These are phyloP conservation scores for Amanita inopinata DNA, from an alignment of 768 basidiomycete genomes.

Conservation along the genomic window DNA sequence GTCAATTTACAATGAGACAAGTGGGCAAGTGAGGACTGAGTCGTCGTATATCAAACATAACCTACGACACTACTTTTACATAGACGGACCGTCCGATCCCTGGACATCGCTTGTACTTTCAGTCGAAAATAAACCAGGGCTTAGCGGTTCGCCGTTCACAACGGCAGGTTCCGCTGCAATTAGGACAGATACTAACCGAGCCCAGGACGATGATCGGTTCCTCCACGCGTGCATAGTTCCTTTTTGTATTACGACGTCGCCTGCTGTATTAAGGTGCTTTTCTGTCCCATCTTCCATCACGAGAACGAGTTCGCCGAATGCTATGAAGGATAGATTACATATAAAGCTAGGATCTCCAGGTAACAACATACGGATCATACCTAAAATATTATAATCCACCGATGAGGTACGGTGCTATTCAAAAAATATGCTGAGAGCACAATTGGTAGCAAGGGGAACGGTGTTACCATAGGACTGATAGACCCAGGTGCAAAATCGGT, in stretches of 20 bases:
- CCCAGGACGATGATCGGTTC: conserved; percentile 42
- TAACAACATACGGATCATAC: conserved; percentile 22
- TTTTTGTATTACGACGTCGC: conserved; percentile 46
- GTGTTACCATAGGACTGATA: conserved; percentile 35
- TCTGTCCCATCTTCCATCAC: conserved; percentile 48
- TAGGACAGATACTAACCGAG: conserved; percentile 42
- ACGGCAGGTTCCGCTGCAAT: conserved; percentile 46
- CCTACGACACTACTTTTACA: background rate
- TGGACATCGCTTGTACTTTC: conserved; percentile 1
- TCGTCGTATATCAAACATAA: too few species aligned
- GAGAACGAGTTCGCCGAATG: conserved; percentile 45
- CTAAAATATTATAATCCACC: conserved; percentile 51
- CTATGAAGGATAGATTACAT: conserved; percentile 22
- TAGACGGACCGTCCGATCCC: background rate
- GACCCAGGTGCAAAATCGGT: conserved; percentile 49
- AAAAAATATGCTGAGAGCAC: background rate
- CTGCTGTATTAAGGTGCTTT: conserved; percentile 40
- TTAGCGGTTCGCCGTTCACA: conserved; percentile 32
- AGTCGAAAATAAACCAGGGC: conserved; percentile 19
- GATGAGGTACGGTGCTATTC: conserved; percentile 40
- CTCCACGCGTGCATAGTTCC: conserved; percentile 56
- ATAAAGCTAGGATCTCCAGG: background rate
- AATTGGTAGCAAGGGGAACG: conserved; percentile 4
- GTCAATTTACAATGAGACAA: conserved; percentile 54
- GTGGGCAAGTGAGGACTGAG: background rate